These are phyloP conservation scores for Rhizoclosmatium globosum DNA, from an alignment of 192 early-diverging fungal species.

Conservation along the genomic window DNA sequence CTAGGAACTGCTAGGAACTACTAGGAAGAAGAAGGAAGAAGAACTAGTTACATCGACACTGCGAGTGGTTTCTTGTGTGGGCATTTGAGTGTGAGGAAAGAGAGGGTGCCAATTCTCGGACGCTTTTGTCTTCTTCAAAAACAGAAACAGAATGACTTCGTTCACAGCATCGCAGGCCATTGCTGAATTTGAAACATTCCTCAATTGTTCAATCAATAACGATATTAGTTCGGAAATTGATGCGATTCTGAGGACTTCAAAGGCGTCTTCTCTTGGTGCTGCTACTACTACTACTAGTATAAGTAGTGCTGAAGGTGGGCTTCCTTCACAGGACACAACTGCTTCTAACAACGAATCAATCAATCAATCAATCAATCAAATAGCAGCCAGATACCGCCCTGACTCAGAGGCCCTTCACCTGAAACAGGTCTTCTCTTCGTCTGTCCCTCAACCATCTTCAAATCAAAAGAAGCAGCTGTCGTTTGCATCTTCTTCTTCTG, in stretches of 20 bases:
- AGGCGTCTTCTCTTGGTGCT: constrained; percentile 8
- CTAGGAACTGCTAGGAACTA: no score
- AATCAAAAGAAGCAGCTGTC: neutral
- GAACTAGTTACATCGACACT: no score
- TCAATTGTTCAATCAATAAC: constrained; percentile 29
- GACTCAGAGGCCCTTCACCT: neutral
- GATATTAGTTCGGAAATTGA: constrained; percentile 20
- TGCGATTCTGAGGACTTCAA: neutral
- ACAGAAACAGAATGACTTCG: neutral
- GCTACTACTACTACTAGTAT: no score
- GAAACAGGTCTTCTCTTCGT: neutral
- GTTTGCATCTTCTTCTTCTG: neutral
- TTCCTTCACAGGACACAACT: no score
- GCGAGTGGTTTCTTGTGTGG: no score
- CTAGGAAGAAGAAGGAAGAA: no score
- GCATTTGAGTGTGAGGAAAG: no score
- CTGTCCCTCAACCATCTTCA: no score
- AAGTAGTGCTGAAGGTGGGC: no score
- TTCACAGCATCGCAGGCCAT: neutral
- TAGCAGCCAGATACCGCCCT: neutral
- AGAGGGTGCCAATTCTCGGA: no score
- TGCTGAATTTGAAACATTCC: constrained; percentile 13
- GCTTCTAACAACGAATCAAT: no score
- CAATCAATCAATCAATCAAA: no score
- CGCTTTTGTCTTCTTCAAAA: neutral